These are phyloP conservation scores for Citrus medica DNA, from an alignment of 345 rosid genomes.

Conservation along the genomic window DNA sequence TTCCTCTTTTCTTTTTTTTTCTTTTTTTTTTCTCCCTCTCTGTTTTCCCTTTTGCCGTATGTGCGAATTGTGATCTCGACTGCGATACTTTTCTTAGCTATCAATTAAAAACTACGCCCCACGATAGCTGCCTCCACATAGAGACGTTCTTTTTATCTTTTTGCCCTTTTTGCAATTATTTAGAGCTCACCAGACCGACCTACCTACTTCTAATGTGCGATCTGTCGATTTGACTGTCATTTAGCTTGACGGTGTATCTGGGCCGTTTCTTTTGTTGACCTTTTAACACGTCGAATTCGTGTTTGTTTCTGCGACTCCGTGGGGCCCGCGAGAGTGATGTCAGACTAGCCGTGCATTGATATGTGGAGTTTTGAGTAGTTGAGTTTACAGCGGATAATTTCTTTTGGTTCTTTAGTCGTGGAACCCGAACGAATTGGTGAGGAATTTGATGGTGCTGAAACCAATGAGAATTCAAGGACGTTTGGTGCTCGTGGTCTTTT, in stretches of 20 bases:
- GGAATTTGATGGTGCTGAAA: neutral
- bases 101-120: neutral
- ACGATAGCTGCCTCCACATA: too few relatives aligned
- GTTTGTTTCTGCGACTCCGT: neutral
- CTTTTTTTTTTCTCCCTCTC: neutral
- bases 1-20: neutral
- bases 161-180: too few relatives aligned
- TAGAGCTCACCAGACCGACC: too few relatives aligned
- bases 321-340: neutral
- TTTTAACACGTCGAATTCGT: neutral
- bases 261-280: slow-evolving; percentile 1
- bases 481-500: too few relatives aligned
- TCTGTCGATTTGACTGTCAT: neutral
- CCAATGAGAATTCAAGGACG: neutral
- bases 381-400: neutral
- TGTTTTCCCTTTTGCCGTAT: too few relatives aligned
- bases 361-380: too few relatives aligned
- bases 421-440: neutral
- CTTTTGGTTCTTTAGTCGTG: neutral
- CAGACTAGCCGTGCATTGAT: too few relatives aligned
- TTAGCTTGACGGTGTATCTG: neutral
- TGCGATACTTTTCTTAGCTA: slow-evolving; percentile 14
- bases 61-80: neutral
- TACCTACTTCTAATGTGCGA: neutral
- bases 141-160: neutral